Base-by-base conservation (phyloP, 1,284 basidiomycete species). In the Thelephora terrestris region DNA sequence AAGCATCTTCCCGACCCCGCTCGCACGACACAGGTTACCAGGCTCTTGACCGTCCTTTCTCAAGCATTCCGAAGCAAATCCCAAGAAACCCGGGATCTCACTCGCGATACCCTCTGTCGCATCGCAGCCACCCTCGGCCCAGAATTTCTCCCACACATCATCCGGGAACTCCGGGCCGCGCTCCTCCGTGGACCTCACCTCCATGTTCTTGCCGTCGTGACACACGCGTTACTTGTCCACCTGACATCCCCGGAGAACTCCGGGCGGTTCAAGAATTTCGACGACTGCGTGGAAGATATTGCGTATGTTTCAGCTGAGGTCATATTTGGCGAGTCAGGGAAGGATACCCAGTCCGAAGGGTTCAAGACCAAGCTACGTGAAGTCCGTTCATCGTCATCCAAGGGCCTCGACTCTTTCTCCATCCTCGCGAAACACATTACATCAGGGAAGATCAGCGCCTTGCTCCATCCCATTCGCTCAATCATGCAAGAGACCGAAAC, bases 351-450 rank as follows among this genome's bases (percentile, higher is more conserved):
- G 46, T 76, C 85, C 3, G 91, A 95, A 56, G 94, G 87, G 23
- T 96, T 93, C 79, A 91, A 86, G 70, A 95, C 92, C 16, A 96
- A 91, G 66, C 88, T 92, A 80, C 78, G 85, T 20, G 93, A 97
- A 67, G 93, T 94, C 18, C 77, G 83, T 37, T 74, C 79, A 3
- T 89, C 91, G 6, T 72, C 79, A 2, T 81, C 86, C 16, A 85
- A 85, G 59, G 90, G 85, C 4, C 69, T 93, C 42, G 91, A 97
- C 62, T 83, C 87, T 0, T 91, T 95, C 59, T 78, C 82, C 21
- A 77, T 93, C 51, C 68, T 87, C n/a, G 81, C 91, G 3, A 82
- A 81, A 51, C 71, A 78, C 55, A 76, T 92, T 50, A 85, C 85
- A 1, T 86, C 91, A 2, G 61, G 68, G 16, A 83, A 84, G 57